Conservation (phyloP, 2,329 filamentous ascomycete genomes). For the Chrysoporthe puriensis region DNA sequence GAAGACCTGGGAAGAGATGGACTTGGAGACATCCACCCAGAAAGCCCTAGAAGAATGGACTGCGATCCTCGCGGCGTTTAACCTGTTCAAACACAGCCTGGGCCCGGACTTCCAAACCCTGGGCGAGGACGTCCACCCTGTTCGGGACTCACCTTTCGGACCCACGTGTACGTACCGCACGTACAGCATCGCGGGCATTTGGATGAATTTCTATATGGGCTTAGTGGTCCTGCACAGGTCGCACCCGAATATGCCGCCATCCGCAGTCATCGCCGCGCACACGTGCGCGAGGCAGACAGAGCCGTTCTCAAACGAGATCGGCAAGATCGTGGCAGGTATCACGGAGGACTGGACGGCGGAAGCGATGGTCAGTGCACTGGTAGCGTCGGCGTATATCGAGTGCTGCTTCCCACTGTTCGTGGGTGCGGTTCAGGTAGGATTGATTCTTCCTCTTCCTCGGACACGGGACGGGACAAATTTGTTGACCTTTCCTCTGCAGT, state of each 20-base stretch:
- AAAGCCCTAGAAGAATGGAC: conserved; percentile 80
- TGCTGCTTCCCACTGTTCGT: conserved; percentile 84
- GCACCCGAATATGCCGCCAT: conserved; percentile 89
- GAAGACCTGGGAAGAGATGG: conserved; percentile 49
- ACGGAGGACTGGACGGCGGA: conserved; percentile 57
- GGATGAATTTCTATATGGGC: conserved; percentile 85
- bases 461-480: not conserved
- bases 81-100: conserved; percentile 66
- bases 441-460: conserved; percentile 71
- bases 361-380: conserved; percentile 70
- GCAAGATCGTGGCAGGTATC: conserved; percentile 77
- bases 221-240: conserved; percentile 80
- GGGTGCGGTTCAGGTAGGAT: conserved; percentile 70
- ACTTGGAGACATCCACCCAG: conserved; percentile 67
- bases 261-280: conserved; percentile 84
- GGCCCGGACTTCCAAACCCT: conserved; percentile 79
- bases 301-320: conserved; percentile 72
- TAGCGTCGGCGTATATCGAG: conserved; percentile 83
- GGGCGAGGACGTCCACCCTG: conserved; percentile 64
- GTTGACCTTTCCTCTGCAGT: conserved; percentile 51
- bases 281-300: conserved; percentile 75
- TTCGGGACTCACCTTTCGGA: conserved; percentile 78
- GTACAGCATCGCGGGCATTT: conserved; percentile 84
- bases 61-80: conserved; percentile 71
- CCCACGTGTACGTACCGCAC: conserved; percentile 80